A percentile compares a stretch with the other conserved stretches of the same genome.
These are phyloP conservation scores for Kockiozyma suomiensis DNA, from an alignment of 805 yeast genomes.

Conservation along the genomic window DNA sequence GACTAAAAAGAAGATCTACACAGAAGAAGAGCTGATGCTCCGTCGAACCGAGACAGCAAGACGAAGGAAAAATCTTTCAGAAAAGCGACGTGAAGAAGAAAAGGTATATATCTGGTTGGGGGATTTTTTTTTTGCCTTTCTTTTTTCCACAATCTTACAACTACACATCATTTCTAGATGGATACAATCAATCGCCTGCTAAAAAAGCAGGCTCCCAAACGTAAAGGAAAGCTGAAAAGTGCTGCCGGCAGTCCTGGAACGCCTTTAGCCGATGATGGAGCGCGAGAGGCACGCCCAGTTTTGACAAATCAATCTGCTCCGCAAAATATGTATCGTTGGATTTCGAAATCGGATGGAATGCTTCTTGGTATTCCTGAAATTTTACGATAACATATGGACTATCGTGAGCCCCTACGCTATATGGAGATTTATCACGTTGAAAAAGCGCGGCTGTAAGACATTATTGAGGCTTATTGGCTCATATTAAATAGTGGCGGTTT, in stretches of 20 bases:
- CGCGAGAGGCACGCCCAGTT: not conserved
- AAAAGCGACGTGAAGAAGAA: slow-evolving; percentile 84
- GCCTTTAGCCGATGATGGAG: slow-evolving; percentile 15
- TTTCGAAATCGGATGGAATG: slow-evolving; percentile 12
- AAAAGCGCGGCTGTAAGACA: too few relatives aligned
- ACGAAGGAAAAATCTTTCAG: slow-evolving; percentile 80
- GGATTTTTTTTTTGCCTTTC: not conserved
- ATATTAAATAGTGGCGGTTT: too few relatives aligned
- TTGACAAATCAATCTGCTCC: not conserved
- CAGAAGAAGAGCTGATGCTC: slow-evolving; percentile 81
- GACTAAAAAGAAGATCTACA: slow-evolving; percentile 56
- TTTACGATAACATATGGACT: too few relatives aligned
- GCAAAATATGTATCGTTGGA: slow-evolving; percentile 26
- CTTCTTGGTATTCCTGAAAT: slow-evolving; percentile 20
- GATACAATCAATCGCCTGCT: slow-evolving; percentile 86
- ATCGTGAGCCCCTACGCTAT: too few relatives aligned
- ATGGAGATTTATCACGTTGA: too few relatives aligned
- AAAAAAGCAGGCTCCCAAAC: slow-evolving; percentile 71
- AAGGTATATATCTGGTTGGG: slow-evolving; percentile 49
- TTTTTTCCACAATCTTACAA: not conserved
- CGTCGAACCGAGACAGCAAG: slow-evolving; percentile 87
- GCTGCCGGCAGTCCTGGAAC: slow-evolving; percentile 20
- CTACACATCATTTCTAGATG: slow-evolving; percentile 41
- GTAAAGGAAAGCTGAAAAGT: slow-evolving; percentile 25
- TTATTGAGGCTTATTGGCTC: too few relatives aligned